Conservation (phyloP, 306 rosid species). For the Rosa chinensis region DNA sequence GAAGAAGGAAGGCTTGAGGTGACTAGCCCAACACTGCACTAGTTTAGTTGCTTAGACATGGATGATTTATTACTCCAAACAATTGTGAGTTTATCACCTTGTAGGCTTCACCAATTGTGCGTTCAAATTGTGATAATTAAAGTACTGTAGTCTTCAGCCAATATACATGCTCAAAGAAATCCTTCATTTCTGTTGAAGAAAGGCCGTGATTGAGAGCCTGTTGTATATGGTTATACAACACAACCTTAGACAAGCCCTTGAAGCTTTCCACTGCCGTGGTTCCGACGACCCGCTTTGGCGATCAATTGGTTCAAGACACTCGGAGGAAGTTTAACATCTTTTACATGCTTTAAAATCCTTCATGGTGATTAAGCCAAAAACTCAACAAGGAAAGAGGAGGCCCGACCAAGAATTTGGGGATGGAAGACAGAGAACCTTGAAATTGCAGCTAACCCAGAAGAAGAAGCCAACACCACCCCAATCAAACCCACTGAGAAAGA, state of each 20-base stretch:
- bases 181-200: background rate
- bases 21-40: background rate
- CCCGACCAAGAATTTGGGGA: slow-evolving; percentile 5
- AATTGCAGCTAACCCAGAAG: no score
- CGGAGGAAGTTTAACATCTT: no score
- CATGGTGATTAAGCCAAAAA: no score
- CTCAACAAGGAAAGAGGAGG: background rate
- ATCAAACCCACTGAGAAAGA: no score
- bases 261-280: no score
- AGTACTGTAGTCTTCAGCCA: background rate
- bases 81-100: background rate
- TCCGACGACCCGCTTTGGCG: no score
- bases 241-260: background rate
- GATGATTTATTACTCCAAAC: background rate
- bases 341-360: no score
- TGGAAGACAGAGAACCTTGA: background rate
- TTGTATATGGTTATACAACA: background rate
- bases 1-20: background rate
- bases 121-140: background rate
- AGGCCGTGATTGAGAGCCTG: background rate
- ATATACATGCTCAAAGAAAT: background rate
- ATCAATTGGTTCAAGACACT: slow-evolving; percentile 23
- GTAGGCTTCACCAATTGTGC: background rate
- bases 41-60: background rate
- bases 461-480: no score